Evolutionary conservation across 805 yeast species (phyloP), one percentile per base, ranked within the genome.

Genomic region (Metschnikowia koreensis): DNA sequence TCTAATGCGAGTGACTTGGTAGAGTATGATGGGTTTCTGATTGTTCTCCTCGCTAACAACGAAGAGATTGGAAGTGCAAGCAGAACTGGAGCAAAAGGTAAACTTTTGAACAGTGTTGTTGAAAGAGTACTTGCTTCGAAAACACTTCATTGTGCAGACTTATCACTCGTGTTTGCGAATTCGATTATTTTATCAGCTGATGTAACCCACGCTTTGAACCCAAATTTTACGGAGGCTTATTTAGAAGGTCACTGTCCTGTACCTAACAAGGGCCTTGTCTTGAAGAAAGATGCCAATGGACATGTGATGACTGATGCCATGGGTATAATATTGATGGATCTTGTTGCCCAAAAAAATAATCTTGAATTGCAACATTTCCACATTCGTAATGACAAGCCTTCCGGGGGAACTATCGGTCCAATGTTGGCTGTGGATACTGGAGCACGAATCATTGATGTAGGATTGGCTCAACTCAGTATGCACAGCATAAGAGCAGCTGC

Each of bases 331-430:
- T 58, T 73, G 11, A 49, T 73, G 53, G 49, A 59, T 40, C 40
- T 55, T 11, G 59, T 73, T n/a, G 65, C 70, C 10, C 34, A 52
- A 9, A 51, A 52, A 27, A 55, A 65, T 41, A 62, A 57, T 15
- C 60, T 68, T 4, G 55, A 62, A 36, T 53, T 74, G 28, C 79
- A 74, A 52, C 61, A 59, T 31, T 74, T 74, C 50, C 78, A 74
- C 49, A 68, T 73, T 29, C 61, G 76, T 26, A 74, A 74, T 53
- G 77, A 71, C 50, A 61, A 63, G n/a, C 61, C 73, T 16, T 68
- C 74, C 2, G 79, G 79, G 3, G 69, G 75, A 10, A 74, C 79
- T 11, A 74, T 74, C 44, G 79, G 79, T 1, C 78, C 79, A 1
- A 65, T 66, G 46, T 56, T 74, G 57, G 69, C 75, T 2, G 58